These are phyloP conservation scores for Talaromyces thailandensis DNA, from an alignment of 495 filamentous ascomycete genomes.

Conservation along the genomic window DNA sequence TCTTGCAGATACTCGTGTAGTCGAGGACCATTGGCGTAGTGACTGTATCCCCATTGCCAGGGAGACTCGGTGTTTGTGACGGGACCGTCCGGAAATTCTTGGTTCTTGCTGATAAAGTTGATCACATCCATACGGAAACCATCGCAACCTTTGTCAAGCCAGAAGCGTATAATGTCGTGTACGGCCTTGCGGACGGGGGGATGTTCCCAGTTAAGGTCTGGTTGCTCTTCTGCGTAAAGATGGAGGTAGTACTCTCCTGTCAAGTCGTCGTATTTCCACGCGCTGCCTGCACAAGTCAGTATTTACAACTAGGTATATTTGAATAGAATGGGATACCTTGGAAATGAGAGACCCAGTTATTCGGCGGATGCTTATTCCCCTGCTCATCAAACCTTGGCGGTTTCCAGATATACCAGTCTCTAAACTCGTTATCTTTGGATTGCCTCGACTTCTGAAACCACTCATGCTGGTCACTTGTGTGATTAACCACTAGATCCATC, in stretches of 20 bases:
- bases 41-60: constrained; percentile 47
- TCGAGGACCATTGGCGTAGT: constrained; percentile 56
- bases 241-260: constrained; percentile 65
- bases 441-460: constrained; percentile 65
- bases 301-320: background rate
- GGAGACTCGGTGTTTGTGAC: constrained; percentile 37
- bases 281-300: constrained; percentile 29
- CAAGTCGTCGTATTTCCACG: constrained; percentile 57
- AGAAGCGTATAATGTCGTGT: constrained; percentile 60
- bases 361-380: constrained; percentile 56
- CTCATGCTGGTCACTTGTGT: constrained; percentile 67
- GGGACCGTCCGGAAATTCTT: constrained; percentile 51
- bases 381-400: constrained; percentile 45
- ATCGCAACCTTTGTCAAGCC: constrained; percentile 58
- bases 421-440: constrained; percentile 48
- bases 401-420: constrained; percentile 71
- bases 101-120: constrained; percentile 58
- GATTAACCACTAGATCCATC: constrained; percentile 70
- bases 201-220: constrained; percentile 72
- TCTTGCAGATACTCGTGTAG: constrained; percentile 57
- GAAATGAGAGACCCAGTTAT: constrained; percentile 58
- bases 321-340: constrained; percentile 26
- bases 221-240: constrained; percentile 54
- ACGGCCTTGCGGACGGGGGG: constrained; percentile 52
- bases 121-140: constrained; percentile 65